phyloP scores from a whole-genome alignment of 306 rosid species.

The Delonix regia region DNA sequence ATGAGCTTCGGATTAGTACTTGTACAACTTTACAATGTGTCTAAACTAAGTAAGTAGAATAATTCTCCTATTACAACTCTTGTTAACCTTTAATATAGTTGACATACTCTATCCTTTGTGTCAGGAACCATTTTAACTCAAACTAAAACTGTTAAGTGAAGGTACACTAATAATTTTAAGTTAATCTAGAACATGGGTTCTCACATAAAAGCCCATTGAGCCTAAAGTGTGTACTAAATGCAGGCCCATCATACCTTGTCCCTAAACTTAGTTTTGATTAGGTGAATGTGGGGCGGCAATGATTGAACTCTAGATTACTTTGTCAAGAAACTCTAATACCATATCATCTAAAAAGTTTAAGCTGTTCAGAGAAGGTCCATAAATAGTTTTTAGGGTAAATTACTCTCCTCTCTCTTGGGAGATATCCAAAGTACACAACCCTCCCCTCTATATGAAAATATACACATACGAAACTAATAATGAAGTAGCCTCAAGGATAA shows the following conservation, averaged over 20 bases:
- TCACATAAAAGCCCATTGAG: too few species aligned
- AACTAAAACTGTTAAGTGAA: neutral
- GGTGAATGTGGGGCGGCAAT: neutral
- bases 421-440: neutral
- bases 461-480: too few species aligned
- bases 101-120: slow-evolving; percentile 10
- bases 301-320: neutral
- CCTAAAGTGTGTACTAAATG: too few species aligned
- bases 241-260: too few species aligned
- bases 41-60: slow-evolving; percentile 11
- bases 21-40: slow-evolving; percentile 2
- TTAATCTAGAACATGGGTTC: too few species aligned
- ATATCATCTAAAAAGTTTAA: neutral
- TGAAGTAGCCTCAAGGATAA: too few species aligned
- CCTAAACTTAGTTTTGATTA: neutral
- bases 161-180: neutral
- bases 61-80: slow-evolving; percentile 6
- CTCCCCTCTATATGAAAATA: neutral
- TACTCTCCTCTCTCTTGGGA: neutral
- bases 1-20: slow-evolving; percentile 1
- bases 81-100: neutral
- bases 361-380: neutral
- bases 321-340: neutral
- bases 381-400: neutral
- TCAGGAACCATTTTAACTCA: neutral